Evolutionary conservation across 139 green algal genomes (phyloP), one percentile per base, ranked within the genome.

Genomic region (Haematococcus lacustris): DNA sequence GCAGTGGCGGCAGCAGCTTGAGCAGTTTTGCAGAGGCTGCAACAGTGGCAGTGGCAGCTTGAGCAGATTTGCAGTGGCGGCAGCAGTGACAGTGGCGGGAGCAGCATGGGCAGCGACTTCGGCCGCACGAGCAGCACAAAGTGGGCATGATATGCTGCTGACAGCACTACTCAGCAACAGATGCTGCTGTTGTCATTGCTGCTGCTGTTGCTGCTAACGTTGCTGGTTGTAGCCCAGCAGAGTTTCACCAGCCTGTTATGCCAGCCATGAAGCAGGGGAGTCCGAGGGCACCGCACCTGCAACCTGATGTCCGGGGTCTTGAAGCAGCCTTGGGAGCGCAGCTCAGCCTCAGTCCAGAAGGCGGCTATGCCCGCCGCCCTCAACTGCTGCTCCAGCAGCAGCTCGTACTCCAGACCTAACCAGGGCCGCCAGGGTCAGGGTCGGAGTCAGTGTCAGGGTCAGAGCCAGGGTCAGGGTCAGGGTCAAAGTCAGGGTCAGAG

Each of bases 241-340:
- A 37, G 2, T 43, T 6, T 9, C 37, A 1, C 38, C 40, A n/a
- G 2, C 63, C 26, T 38, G 39, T 30, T 37, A 37, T 47, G 23
- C 21, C 30, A 34, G 23, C n/a, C n/a, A n/a, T n/a, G n/a, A 1
- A n/a, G 7, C 5, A 1, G 23, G 40, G 32, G 64, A 35, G 1
- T 32, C 38, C 2, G 35, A 41, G 25, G 0, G 4, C 62, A 32
- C n/a, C 67, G 2, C 60, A 89, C 90, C 82, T 94, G 81, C 51
- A 97, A 78, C 75, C 85, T 78, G 2, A 85, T 85, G 65, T 97
- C 93, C 2, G 93, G 93, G 3, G 93, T 97, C 80, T 95, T 95
- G 73, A 85, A 81, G 71, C 87, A 90, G 23, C 92, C 92, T 32
- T 87, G 71, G 26, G 71, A 73, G 4, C 93, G 73, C 70, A 97